Evolutionary conservation across 441 rosid species (phyloP).

Genomic region (Capsella rubella): DNA sequence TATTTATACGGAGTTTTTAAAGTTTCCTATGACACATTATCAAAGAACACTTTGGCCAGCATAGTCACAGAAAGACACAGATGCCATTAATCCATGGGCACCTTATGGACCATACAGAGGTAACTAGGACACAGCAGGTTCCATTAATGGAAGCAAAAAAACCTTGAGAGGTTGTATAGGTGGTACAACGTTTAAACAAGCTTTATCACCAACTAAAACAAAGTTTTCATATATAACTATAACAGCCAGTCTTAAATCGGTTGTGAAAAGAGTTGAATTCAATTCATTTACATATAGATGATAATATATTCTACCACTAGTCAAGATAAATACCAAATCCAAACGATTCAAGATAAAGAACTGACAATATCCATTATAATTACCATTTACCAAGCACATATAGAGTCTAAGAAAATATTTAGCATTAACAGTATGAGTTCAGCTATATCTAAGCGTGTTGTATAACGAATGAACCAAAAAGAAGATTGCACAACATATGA

Average conservation of each 20-base stretch:
- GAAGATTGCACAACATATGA: slow-evolving; percentile 26
- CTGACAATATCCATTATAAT: neutral
- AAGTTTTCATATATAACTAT: neutral
- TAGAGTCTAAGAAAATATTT: slow-evolving; percentile 1
- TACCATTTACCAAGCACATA: neutral
- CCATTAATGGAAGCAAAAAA: neutral
- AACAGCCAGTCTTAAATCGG: neutral
- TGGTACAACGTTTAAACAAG: slow-evolving; percentile 16
- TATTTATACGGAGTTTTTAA: neutral
- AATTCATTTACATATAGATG: neutral
- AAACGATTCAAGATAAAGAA: neutral
- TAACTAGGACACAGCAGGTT: slow-evolving; percentile 3
- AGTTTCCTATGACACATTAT: neutral
- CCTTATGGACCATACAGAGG: slow-evolving; percentile 15
- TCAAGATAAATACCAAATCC: slow-evolving; percentile 10
- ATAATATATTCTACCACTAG: neutral
- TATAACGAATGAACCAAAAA: slow-evolving; percentile 4
- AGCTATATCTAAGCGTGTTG: neutral
- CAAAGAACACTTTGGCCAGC: slow-evolving; percentile 11
- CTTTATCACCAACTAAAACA: slow-evolving; percentile 22
- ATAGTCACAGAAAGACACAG: neutral
- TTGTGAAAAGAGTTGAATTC: slow-evolving; percentile 8
- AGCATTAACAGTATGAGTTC: slow-evolving; percentile 10
- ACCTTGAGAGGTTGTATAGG: neutral
- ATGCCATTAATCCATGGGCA: slow-evolving; percentile 15